phyloP scores from a whole-genome alignment of 257 asterid genomes.

The Fraxinus excelsior region DNA sequence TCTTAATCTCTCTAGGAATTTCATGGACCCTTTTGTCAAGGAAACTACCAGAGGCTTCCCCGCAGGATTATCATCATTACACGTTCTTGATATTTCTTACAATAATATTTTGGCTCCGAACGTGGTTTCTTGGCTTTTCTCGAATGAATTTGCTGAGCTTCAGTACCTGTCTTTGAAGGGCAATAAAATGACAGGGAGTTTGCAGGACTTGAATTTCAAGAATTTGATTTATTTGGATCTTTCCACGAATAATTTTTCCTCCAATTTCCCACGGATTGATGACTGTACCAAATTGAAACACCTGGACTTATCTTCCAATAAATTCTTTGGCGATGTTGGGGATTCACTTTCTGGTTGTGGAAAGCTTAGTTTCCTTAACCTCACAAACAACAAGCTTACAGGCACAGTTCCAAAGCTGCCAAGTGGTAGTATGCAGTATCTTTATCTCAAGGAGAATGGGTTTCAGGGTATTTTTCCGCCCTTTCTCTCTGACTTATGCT shows the following conservation, averaged over 20 bases:
- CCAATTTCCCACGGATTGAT: slow-evolving; percentile 46
- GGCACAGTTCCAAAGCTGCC: slow-evolving; percentile 63
- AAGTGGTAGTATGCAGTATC: slow-evolving; percentile 48
- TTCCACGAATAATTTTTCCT: slow-evolving; percentile 70
- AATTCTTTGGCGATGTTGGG: slow-evolving; percentile 57
- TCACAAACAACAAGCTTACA: slow-evolving; percentile 65
- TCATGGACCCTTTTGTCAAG: slow-evolving; percentile 47
- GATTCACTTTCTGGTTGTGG: slow-evolving; percentile 55
- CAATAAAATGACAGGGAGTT: slow-evolving; percentile 51
- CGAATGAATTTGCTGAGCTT: slow-evolving; percentile 51
- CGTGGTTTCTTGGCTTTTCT: slow-evolving; percentile 56
- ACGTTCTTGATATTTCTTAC: slow-evolving; percentile 76
- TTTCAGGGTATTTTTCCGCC: slow-evolving; percentile 62
- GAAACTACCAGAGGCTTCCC: slow-evolving; percentile 7
- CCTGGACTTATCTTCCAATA: slow-evolving; percentile 83
- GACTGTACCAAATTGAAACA: slow-evolving; percentile 61
- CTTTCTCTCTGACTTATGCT: slow-evolving; percentile 52
- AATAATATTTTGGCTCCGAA: slow-evolving; percentile 64
- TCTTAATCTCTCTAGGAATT: slow-evolving; percentile 78
- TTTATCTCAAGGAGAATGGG: slow-evolving; percentile 60
- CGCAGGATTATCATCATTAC: slow-evolving; percentile 31
- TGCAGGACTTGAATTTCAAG: slow-evolving; percentile 47
- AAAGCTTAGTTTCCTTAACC: slow-evolving; percentile 63
- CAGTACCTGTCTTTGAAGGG: slow-evolving; percentile 61
- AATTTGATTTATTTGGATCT: slow-evolving; percentile 69